These are phyloP conservation scores for Gracilaria gracilis DNA, from an alignment of 23 red algal species.

Conservation along the genomic window DNA sequence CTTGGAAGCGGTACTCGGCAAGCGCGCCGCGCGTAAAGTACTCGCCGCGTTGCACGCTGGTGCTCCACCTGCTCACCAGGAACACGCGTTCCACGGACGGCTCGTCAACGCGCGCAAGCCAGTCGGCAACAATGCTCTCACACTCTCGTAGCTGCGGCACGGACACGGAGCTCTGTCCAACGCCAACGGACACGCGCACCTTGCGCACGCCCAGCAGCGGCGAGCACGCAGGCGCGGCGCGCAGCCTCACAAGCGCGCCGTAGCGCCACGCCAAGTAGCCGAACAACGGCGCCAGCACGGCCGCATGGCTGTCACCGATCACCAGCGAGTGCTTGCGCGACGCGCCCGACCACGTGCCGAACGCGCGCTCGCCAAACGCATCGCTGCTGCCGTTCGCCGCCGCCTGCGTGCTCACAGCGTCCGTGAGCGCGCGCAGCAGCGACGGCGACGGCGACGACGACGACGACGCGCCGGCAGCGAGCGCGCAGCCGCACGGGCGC, in stretches of 20 bases:
- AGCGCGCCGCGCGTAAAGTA: constrained; percentile 1
- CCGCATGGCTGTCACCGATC: constrained; percentile 31
- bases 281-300: constrained; percentile 9
- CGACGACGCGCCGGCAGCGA: background rate
- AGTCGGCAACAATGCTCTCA: background rate
- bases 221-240: constrained; percentile 5
- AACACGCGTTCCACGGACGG: background rate
- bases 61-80: constrained; percentile 27
- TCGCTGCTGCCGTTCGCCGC: background rate
- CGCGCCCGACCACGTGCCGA: background rate
- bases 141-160: background rate
- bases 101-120: background rate
- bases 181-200: constrained; percentile 5
- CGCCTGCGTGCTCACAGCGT: background rate
- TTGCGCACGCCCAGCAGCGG: constrained; percentile 15
- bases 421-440: background rate
- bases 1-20: constrained; percentile 5
- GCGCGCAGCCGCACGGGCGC: no score
- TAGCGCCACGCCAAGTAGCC: background rate
- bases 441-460: background rate
- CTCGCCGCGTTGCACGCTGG: constrained; percentile 19
- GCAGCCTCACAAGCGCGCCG: background rate
- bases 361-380: background rate
- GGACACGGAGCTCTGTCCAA: constrained; percentile 26
- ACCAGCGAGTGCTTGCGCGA: constrained; percentile 1